These are phyloP conservation scores for Penicillium paxilli DNA, from an alignment of 495 filamentous ascomycete species.

Conservation along the genomic window DNA sequence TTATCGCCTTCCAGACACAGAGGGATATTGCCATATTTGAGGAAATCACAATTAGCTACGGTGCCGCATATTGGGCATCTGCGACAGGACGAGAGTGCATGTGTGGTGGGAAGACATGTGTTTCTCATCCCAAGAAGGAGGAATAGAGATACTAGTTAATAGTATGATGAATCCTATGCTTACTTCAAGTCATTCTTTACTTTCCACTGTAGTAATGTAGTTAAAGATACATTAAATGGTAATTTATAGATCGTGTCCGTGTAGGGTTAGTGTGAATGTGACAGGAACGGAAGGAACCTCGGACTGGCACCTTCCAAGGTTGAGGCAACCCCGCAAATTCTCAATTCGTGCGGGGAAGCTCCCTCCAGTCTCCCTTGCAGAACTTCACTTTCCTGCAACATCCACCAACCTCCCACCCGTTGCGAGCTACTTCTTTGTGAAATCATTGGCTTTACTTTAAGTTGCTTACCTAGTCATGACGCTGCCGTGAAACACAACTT, in stretches of 20 bases:
- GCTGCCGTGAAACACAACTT: slow-evolving; percentile 1
- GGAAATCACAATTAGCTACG: slow-evolving; percentile 36
- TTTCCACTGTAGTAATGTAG: too few relatives aligned
- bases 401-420: background rate
- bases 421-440: background rate
- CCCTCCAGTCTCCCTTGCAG: background rate
- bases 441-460: too few relatives aligned
- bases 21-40: slow-evolving; percentile 33
- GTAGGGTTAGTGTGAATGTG: background rate
- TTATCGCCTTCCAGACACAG: slow-evolving; percentile 19
- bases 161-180: too few relatives aligned
- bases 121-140: background rate
- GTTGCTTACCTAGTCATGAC: slow-evolving; percentile 10
- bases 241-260: too few relatives aligned
- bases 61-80: slow-evolving; percentile 28
- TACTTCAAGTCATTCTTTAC: too few relatives aligned
- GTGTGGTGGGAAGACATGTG: slow-evolving; percentile 18
- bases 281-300: slow-evolving; percentile 5
- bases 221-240: background rate
- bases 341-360: slow-evolving; percentile 18
- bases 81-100: background rate
- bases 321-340: slow-evolving; percentile 14
- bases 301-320: too few relatives aligned
- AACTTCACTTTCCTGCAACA: background rate
- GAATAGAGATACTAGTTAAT: too few relatives aligned